A percentile compares a stretch with the other conserved stretches of the same genome.
Evolutionary conservation across 176 grass and related monocot genomes (phyloP).

Genomic region (Thinopyrum elongatum): DNA sequence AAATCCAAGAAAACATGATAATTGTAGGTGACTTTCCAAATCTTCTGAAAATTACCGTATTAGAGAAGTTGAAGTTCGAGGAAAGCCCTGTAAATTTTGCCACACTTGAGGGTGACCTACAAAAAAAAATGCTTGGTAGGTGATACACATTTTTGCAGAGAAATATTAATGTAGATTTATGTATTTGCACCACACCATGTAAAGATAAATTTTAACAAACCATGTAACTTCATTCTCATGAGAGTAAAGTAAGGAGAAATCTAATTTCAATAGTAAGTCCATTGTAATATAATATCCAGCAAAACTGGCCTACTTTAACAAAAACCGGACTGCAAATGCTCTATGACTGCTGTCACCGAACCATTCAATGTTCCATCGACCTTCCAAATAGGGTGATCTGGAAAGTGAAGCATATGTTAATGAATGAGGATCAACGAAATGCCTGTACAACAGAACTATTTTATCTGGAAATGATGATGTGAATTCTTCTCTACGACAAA

Average conservation of each 20-base stretch:
- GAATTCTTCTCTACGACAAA: not conserved
- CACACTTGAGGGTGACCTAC: constrained; percentile 80
- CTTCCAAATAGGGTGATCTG: constrained; percentile 89
- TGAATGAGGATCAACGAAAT: not conserved
- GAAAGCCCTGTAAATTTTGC: constrained; percentile 75
- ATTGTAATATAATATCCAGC: not conserved
- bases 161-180: not conserved
- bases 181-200: not conserved
- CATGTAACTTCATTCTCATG: not conserved
- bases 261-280: not conserved
- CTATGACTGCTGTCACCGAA: constrained; percentile 75
- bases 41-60: constrained; percentile 50
- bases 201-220: not conserved
- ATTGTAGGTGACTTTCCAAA: constrained; percentile 39
- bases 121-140: constrained; percentile 34
- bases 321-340: constrained; percentile 62
- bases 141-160: not conserved
- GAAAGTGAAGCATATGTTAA: constrained; percentile 20
- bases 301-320: constrained; percentile 80
- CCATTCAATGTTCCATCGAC: constrained; percentile 91
- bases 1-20: constrained; percentile 35
- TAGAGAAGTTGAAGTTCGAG: constrained; percentile 74
- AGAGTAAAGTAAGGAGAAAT: constrained; percentile 9
- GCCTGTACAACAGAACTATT: not conserved
- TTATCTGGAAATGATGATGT: not conserved